Conservation (phyloP, 352 stramenopile species). For the Phytopythium cucurbitacearum region DNA sequence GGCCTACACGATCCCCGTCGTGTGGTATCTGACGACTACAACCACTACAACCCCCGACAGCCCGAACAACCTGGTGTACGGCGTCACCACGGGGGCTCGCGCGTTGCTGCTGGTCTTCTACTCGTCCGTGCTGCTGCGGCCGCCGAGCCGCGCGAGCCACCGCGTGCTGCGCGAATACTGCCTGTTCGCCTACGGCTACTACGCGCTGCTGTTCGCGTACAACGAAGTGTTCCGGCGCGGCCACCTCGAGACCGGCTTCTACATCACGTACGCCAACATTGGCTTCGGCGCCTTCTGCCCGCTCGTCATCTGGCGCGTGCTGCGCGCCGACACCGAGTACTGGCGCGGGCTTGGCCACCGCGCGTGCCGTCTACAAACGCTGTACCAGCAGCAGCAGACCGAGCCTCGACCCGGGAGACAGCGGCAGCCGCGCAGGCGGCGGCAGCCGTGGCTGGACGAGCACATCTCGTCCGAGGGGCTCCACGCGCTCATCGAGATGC, state of each 20-base stretch:
- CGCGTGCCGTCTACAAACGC: constrained; percentile 23
- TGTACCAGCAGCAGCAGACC: constrained; percentile 23
- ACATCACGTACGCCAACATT: constrained; percentile 11
- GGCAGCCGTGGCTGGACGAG: constrained; percentile 20
- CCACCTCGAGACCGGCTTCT: constrained; percentile 7
- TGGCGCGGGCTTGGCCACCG: constrained; percentile 37
- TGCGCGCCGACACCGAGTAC: constrained; percentile 45
- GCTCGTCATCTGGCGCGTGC: constrained; percentile 38
- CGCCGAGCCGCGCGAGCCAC: constrained; percentile 13
- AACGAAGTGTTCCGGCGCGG: constrained; percentile 12
- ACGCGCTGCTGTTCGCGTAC: constrained; percentile 15
- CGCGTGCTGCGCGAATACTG: constrained; percentile 17
- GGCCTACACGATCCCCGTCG: constrained; percentile 22
- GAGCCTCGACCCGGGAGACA: background rate
- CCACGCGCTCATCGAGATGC: constrained; percentile 48
- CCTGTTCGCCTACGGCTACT: constrained; percentile 19
- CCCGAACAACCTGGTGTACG: constrained; percentile 5
- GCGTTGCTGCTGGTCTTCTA: constrained; percentile 18
- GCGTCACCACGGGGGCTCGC: constrained; percentile 6
- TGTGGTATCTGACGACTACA: constrained; percentile 9
- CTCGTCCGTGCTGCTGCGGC: constrained; percentile 11
- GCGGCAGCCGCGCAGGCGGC: background rate
- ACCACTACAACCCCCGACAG: background rate
- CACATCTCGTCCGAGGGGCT: constrained; percentile 32
- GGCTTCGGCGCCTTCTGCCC: constrained; percentile 17